phyloP scores from a whole-genome alignment of 208 protist genomes.

The Leishmania aethiopica region DNA sequence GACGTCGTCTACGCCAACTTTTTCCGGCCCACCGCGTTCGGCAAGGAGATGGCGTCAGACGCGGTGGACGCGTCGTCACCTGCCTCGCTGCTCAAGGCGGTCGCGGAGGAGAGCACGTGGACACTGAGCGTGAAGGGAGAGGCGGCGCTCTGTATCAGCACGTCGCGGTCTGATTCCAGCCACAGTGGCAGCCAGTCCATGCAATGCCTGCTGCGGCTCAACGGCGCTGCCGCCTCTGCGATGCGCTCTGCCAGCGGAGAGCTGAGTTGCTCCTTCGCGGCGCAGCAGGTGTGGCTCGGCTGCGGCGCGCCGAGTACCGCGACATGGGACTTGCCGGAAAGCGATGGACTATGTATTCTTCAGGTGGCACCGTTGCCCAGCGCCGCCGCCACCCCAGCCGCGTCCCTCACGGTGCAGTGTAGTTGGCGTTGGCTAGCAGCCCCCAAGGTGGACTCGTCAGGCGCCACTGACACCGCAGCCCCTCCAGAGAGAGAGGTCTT shows the following conservation, averaged over 20 bases:
- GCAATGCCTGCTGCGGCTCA: constrained; percentile 2
- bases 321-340: not conserved
- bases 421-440: constrained; percentile 11
- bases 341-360: not conserved
- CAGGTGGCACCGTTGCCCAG: not conserved
- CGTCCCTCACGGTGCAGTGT: constrained; percentile 7
- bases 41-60: no score
- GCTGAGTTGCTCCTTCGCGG: not conserved
- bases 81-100: constrained; percentile 12
- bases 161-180: not conserved
- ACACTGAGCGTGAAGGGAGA: constrained; percentile 8
- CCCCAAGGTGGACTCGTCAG: not conserved
- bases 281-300: constrained; percentile 1
- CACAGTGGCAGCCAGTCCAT: not conserved
- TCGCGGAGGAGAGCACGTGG: constrained; percentile 16
- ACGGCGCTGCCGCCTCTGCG: not conserved
- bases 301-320: not conserved
- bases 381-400: not conserved
- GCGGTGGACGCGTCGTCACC: constrained; percentile 9
- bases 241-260: not conserved
- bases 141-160: not conserved
- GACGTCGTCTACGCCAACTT: constrained; percentile 27
- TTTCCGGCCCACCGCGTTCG: not conserved
- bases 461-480: not conserved
- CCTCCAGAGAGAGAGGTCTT: not conserved